Percentiles rank a stretch among this genome's conserved stretches.
These are phyloP conservation scores for Myochromella boudieri DNA, from an alignment of 768 basidiomycete genomes.

Conservation along the genomic window DNA sequence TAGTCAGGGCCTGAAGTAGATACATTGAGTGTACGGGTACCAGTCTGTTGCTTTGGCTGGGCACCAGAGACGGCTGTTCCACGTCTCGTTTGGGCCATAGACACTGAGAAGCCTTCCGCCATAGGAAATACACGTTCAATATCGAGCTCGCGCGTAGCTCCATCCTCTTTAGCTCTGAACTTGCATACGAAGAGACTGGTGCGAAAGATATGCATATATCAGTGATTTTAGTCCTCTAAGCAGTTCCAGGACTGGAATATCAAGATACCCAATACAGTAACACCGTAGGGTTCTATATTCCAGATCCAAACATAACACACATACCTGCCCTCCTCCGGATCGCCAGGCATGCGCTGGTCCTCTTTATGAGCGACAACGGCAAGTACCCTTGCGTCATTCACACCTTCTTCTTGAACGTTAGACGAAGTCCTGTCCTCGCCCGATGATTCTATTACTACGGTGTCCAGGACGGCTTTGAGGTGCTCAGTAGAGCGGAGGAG, in stretches of 20 bases:
- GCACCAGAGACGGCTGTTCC: conserved; percentile 33
- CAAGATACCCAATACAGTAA: neutral
- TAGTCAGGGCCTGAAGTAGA: too few relatives aligned
- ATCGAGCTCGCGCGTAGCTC: conserved; percentile 32
- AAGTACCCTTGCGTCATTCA: conserved; percentile 36
- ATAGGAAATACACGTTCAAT: conserved; percentile 59
- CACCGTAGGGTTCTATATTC: conserved; percentile 2
- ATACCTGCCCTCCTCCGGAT: conserved; percentile 60
- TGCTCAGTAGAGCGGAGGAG: conserved; percentile 39
- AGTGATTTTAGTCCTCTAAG: conserved; percentile 4
- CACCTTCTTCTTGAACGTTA: conserved; percentile 12
- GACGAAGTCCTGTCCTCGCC: neutral
- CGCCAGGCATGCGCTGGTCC: conserved; percentile 37
- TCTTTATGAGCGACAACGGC: conserved; percentile 52
- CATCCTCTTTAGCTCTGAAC: conserved; percentile 26
- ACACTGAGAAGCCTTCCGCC: conserved; percentile 49
- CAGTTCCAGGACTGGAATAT: conserved; percentile 8
- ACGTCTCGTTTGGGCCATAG: conserved; percentile 54
- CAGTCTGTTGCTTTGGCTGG: conserved; percentile 12
- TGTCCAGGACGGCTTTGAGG: conserved; percentile 43
- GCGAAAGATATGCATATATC: conserved; percentile 4
- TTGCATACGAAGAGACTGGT: conserved; percentile 51
- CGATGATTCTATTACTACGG: conserved; percentile 23
- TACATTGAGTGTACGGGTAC: too few relatives aligned
- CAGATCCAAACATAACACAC: too few relatives aligned